Conservation (phyloP, 371 early-diverging fungal species). For the Mucor plumbeus region DNA sequence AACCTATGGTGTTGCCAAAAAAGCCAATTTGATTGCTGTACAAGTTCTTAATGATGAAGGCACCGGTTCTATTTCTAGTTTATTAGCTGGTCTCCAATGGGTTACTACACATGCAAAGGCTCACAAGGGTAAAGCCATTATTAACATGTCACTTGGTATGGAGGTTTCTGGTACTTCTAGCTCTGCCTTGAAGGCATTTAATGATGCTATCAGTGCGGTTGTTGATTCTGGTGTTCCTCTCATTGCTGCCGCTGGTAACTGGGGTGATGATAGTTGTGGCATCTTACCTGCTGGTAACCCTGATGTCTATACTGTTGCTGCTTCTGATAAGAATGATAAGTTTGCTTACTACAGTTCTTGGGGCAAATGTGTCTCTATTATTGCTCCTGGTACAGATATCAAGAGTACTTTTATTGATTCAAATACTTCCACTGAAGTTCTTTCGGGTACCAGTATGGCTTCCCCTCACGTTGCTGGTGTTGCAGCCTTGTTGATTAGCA, state of each 20-base stretch:
- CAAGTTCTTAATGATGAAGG: conserved; percentile 80
- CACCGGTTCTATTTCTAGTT: conserved; percentile 65
- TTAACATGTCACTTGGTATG: conserved; percentile 68
- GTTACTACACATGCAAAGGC: conserved; percentile 45
- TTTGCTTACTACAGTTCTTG: conserved; percentile 55
- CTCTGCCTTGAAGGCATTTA: conserved; percentile 25
- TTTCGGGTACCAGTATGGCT: conserved; percentile 83
- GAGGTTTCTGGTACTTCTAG: conserved; percentile 20
- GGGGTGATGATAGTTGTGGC: conserved; percentile 65
- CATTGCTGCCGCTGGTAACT: conserved; percentile 83
- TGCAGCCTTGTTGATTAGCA: conserved; percentile 56
- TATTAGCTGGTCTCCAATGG: conserved; percentile 81
- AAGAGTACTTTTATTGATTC: conserved; percentile 44
- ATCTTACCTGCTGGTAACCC: conserved; percentile 69
- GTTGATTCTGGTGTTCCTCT: conserved; percentile 59
- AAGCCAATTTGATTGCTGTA: conserved; percentile 80
- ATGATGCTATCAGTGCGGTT: conserved; percentile 53
- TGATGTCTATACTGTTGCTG: conserved; percentile 72
- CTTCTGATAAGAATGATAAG: conserved; percentile 55
- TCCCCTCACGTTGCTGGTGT: conserved; percentile 85
- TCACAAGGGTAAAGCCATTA: conserved; percentile 40
- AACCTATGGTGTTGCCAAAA: conserved; percentile 89
- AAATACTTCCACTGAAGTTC: conserved; percentile 43
- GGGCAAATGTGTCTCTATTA: conserved; percentile 67
- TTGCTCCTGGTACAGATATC: conserved; percentile 61